Evolutionary conservation across 768 basidiomycete species (phyloP), one percentile per base, ranked within the genome.

Genomic region (Lactarius vividus): DNA sequence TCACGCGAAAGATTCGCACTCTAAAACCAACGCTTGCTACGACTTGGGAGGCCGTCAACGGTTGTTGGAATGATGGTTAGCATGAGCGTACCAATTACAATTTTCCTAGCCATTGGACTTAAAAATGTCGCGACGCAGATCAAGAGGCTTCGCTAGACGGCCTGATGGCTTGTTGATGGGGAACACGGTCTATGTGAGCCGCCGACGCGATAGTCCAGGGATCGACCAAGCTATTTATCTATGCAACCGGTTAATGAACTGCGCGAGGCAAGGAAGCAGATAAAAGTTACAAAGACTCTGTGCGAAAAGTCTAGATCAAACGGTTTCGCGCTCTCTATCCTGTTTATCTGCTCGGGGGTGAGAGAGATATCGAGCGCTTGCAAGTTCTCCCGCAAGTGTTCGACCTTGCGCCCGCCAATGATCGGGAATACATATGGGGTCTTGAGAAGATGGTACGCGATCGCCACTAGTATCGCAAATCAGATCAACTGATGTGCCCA

Each of bases 381-480:
- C 23, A 85, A 64, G 70, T 85, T 87, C 52, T 79, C 78, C 49
- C 75, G 55, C 23, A 86, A 72, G 31, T 86, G 82, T 71, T 83
- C 82, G 42, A 83, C 73, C 69, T 84, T 86, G 58, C 83, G 77
- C 0, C 82, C 80, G 4, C 83, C 83, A 28, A 85, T 72, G 63
- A 85, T 76, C 1, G 83, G 83, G 74, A 85, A 85, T 49, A 49
- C 46, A 13, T 78, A 83, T 0, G 81, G 79, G 4, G 81, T 76
- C 72, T 85, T 86, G 52, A 84, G 81, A 74, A 85, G 75, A 11
- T 85, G 74, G 64, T 52, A 85, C 18, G 83, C 83, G 63, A 86
- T 81, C 7, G 83, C 82, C 6, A 84, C 82, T 81, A 6, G 56
- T 54, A 29, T 49, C 23, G 13, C 13, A 26, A 26, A 26, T 52